Conservation (phyloP, 192 early-diverging fungal genomes). For the Phlyctochytrium bullatum region DNA sequence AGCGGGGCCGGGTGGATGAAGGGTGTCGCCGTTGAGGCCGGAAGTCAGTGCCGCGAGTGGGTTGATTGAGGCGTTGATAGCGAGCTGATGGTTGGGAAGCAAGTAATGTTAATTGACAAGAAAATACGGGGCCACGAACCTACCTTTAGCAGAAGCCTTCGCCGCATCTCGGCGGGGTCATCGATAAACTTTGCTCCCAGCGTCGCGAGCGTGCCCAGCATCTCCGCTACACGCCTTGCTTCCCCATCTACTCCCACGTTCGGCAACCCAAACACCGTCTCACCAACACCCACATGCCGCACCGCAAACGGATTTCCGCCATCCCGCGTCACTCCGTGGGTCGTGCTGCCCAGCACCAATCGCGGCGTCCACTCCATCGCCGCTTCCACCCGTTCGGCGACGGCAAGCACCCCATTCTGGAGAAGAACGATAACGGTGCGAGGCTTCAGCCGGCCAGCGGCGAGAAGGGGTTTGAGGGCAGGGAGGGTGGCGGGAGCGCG, state of each 20-base stretch:
- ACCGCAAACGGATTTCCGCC: conserved; percentile 5
- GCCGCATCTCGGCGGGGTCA: neutral
- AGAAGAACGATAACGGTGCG: conserved; percentile 13
- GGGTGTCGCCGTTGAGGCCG: conserved; percentile 13
- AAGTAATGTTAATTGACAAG: neutral
- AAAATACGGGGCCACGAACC: neutral
- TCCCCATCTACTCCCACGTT: neutral
- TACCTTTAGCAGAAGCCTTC: conserved; percentile 10
- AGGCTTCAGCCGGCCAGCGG: neutral
- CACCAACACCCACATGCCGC: conserved; percentile 18
- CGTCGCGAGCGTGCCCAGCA: too few species aligned
- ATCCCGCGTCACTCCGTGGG: conserved; percentile 14
- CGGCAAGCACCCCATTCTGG: conserved; percentile 16
- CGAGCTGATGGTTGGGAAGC: conserved; percentile 18
- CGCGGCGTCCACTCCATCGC: neutral
- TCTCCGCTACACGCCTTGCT: conserved; percentile 1
- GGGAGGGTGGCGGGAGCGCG: neutral
- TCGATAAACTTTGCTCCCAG: too few species aligned
- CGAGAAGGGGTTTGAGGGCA: conserved; percentile 9
- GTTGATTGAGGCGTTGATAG: conserved; percentile 20
- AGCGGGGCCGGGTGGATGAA: neutral
- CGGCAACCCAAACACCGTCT: conserved; percentile 16
- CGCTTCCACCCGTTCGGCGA: neutral
- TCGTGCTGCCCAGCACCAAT: conserved; percentile 13
- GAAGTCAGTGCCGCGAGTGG: conserved; percentile 20